These are phyloP conservation scores for Nakaseomyces kungkrabaensis DNA, from an alignment of 1,139 yeast genomes.

Conservation along the genomic window DNA sequence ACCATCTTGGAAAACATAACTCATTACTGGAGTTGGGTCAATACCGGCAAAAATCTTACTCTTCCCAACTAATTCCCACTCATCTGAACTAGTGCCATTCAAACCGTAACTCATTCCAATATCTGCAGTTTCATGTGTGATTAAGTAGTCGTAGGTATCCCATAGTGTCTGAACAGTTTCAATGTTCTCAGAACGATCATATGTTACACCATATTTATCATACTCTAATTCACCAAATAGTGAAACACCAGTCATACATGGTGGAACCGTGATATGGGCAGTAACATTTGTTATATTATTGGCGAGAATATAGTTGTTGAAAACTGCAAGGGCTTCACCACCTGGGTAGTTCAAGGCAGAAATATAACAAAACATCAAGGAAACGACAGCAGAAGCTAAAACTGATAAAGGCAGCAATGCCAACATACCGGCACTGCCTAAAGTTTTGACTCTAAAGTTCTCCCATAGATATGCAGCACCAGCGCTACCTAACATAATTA, in stretches of 20 bases:
- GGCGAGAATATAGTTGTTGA: constrained; percentile 39
- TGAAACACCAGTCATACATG: constrained; percentile 85
- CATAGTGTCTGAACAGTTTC: constrained; percentile 35
- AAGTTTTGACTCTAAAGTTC: constrained; percentile 27
- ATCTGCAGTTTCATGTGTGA: constrained; percentile 37
- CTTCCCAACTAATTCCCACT: constrained; percentile 36
- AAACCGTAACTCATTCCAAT: constrained; percentile 9
- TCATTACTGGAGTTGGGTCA: constrained; percentile 19
- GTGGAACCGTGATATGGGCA: constrained; percentile 68
- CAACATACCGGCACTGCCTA: constrained; percentile 31
- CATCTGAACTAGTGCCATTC: constrained; percentile 16
- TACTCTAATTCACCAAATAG: constrained; percentile 50
- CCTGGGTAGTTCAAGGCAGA: constrained; percentile 86
- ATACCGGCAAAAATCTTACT: constrained; percentile 33
- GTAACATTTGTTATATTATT: constrained; percentile 23
- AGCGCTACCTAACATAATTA: constrained; percentile 55
- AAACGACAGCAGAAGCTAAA: constrained; percentile 33
- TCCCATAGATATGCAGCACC: constrained; percentile 43
- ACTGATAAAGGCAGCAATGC: constrained; percentile 25
- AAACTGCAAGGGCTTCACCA: constrained; percentile 54
- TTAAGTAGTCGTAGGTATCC: constrained; percentile 49
- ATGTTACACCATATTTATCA: constrained; percentile 34
- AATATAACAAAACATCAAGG: constrained; percentile 46
- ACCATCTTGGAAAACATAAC: constrained; percentile 11
- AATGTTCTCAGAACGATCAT: constrained; percentile 65